Percentiles rank a stretch among this genome's conserved stretches.
These are phyloP conservation scores for Pseudopyricularia cyperi DNA, from an alignment of 2,329 filamentous ascomycete genomes.

Conservation along the genomic window DNA sequence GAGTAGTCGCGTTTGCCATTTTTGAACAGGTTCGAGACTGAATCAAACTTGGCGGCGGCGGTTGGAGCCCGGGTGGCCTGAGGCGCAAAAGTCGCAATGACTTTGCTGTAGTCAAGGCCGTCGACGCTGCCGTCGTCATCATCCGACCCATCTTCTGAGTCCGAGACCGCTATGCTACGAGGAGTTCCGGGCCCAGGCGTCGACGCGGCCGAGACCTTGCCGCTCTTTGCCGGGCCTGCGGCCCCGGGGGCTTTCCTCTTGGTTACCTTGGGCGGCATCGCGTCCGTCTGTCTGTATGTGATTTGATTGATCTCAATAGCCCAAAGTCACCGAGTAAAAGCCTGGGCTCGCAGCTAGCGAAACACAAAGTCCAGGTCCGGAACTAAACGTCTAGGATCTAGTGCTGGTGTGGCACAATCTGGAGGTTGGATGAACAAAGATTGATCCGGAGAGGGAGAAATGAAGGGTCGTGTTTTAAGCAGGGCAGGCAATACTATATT, in stretches of 20 bases:
- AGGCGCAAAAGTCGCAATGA: slow-evolving; percentile 48
- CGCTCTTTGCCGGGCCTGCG: slow-evolving; percentile 37
- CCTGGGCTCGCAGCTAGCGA: background rate
- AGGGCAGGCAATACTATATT: background rate
- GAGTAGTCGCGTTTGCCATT: slow-evolving; percentile 53
- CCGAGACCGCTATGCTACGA: slow-evolving; percentile 38
- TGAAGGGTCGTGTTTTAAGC: background rate
- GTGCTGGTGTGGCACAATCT: background rate
- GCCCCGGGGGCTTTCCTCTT: slow-evolving; percentile 54
- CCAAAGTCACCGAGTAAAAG: background rate
- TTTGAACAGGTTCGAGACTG: slow-evolving; percentile 16
- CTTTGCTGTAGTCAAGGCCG: slow-evolving; percentile 19
- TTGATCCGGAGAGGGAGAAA: background rate
- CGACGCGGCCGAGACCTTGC: slow-evolving; percentile 42
- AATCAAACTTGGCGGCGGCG: slow-evolving; percentile 10
- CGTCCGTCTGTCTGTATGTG: slow-evolving; percentile 5
- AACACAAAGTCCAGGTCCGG: background rate
- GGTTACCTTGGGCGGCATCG: slow-evolving; percentile 40
- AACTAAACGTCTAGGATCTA: background rate
- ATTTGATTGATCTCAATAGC: background rate
- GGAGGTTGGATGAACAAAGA: background rate
- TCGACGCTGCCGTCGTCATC: slow-evolving; percentile 31
- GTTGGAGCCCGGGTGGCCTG: slow-evolving; percentile 16
- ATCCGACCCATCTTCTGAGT: slow-evolving; percentile 35
- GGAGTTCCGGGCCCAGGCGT: slow-evolving; percentile 49